Evolutionary conservation across 2,329 filamentous ascomycete species (phyloP).

Genomic region (Cercospora zeina): DNA sequence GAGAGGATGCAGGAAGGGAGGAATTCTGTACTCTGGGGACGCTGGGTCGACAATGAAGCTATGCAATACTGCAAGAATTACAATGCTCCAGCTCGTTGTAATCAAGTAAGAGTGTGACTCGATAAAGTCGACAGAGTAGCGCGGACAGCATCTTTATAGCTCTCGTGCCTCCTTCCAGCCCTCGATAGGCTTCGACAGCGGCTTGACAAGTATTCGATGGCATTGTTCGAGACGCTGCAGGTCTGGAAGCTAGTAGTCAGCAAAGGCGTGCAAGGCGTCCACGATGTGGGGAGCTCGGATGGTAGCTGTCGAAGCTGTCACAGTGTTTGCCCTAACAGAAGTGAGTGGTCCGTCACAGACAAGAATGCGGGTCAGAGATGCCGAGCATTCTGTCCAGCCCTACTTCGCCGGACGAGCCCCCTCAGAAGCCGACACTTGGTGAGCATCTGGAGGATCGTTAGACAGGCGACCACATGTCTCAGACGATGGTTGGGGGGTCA

Average conservation of each 20-base stretch:
- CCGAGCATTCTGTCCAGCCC: no score
- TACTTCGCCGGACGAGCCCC: no score
- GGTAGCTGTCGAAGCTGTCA: background rate
- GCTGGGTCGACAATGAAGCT: background rate
- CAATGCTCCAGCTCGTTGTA: background rate
- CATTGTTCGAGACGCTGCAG: background rate
- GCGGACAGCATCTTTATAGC: background rate
- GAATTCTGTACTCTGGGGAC: background rate
- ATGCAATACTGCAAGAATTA: background rate
- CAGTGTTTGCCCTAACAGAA: no score
- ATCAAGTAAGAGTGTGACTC: background rate
- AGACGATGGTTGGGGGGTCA: no score
- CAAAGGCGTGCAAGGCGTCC: slow-evolving; percentile 1
- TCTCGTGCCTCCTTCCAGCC: background rate
- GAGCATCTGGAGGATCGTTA: no score
- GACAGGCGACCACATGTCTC: no score
- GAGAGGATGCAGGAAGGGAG: no score
- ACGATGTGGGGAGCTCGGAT: background rate
- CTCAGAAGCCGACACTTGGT: no score
- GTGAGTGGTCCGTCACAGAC: no score
- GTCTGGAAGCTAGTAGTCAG: background rate
- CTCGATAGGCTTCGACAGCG: background rate
- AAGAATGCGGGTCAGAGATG: no score
- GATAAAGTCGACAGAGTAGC: background rate
- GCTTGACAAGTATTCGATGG: background rate